Evolutionary conservation across 2,329 filamentous ascomycete genomes (phyloP).

Genomic region (Calcarisporium arbuscula): DNA sequence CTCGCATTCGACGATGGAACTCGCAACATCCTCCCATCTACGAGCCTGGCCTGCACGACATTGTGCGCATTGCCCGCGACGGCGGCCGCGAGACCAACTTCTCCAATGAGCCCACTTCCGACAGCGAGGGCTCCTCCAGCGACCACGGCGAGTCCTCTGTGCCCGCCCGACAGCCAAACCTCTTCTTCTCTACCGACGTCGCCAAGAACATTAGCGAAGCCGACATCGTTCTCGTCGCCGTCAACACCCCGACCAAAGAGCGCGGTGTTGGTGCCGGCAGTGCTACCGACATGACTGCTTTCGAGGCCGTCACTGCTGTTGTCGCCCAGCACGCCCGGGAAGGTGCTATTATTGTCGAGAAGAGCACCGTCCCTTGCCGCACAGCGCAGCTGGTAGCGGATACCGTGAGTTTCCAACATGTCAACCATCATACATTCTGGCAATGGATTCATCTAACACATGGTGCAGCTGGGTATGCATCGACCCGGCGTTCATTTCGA

Average conservation of each 20-base stretch:
- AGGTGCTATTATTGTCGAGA: conserved; percentile 72
- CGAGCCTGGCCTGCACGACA: conserved; percentile 63
- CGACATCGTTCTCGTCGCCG: conserved; percentile 68
- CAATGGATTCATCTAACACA: conserved; percentile 6
- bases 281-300: conserved; percentile 65
- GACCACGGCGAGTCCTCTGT: conserved; percentile 27
- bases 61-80: conserved; percentile 60
- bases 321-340: conserved; percentile 61
- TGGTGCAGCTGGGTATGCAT: conserved; percentile 44
- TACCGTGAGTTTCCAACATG: conserved; percentile 45
- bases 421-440: conserved; percentile 8
- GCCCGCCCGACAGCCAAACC: conserved; percentile 50
- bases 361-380: conserved; percentile 71
- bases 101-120: conserved; percentile 27
- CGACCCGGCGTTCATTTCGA: conserved; percentile 63
- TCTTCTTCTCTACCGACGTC: conserved; percentile 68
- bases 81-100: conserved; percentile 41
- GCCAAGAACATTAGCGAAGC: conserved; percentile 56
- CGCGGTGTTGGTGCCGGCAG: conserved; percentile 62
- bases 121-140: conserved; percentile 23
- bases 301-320: conserved; percentile 62
- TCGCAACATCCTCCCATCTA: conserved; percentile 68
- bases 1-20: conserved; percentile 66
- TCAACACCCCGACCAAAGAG: conserved; percentile 74
- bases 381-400: conserved; percentile 65